Evolutionary conservation across 345 rosid species (phyloP), one percentile per base, ranked within the genome.

Genomic region (Psidium friedrichsthalianum): DNA sequence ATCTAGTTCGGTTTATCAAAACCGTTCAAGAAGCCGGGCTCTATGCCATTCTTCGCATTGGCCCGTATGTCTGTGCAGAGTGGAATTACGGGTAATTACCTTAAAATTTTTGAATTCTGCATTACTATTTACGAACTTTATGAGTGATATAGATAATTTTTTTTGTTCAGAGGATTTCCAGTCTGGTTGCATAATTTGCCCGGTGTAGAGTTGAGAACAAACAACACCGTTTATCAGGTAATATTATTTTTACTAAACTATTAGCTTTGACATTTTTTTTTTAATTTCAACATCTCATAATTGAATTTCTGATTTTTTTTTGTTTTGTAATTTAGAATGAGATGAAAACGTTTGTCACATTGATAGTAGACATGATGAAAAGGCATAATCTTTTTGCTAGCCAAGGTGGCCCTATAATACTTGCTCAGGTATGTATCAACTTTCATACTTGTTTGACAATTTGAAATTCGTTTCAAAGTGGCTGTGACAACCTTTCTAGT

Each of bases 101-200:
- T 85, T 53, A 51, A 51, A 69, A 24, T n/a, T 20, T n/a, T 22
- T 5, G 3, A n/a, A 27, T 55, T 40, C 18, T 61, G 1, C 22
- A 8, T 58, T 55, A 36, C 10, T 32, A 10, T 42, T 51, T 14
- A 25, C 54, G 8, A 16, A 18, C 8, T 0, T 36, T 21, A 21
- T 36, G 47, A 36, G 25, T 55, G 13, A 69, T 18, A 32, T 8
- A 27, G 53, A 53, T 74, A 27, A 42, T 32, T 56, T 61, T 32
- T 1, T 27, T 83, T 18, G 15, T 83, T 3, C 51, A 91, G 96
- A 29, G 97, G 95, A 2, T 91, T 95, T 4, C 96, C 96, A 2
- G 89, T 95, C 18, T 95, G 97, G 97, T 61, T 95, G 21, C 96
- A 92, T 83, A 92, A 91, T 51, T 58, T 90, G 86, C 94, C 94